A percentile compares a stretch with the other conserved stretches of the same genome.
Evolutionary conservation across 2,329 filamentous ascomycete genomes (phyloP).

Genomic region (Chalara sp.): DNA sequence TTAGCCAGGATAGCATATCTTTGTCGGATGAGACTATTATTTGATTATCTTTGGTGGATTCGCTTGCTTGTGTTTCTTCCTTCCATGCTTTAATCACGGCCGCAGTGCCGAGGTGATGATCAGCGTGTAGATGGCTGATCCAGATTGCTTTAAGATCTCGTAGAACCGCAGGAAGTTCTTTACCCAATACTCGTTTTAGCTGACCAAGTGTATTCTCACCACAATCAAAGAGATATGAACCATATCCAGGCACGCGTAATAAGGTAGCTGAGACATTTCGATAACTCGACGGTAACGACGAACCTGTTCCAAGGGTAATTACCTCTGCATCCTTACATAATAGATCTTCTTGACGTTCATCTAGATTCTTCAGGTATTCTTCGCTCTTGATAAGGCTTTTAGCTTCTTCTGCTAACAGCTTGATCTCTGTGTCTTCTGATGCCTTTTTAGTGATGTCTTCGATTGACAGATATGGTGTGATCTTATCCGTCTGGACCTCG

Average conservation of each 20-base stretch:
- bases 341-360: constrained; percentile 53
- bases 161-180: constrained; percentile 65
- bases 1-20: constrained; percentile 69
- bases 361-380: constrained; percentile 42
- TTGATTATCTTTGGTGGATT: constrained; percentile 30
- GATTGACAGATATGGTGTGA: constrained; percentile 37
- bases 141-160: constrained; percentile 74
- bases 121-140: constrained; percentile 93
- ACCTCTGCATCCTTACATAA: constrained; percentile 74
- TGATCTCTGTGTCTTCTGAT: constrained; percentile 36
- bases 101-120: constrained; percentile 86
- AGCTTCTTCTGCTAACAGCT: constrained; percentile 45
- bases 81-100: constrained; percentile 80
- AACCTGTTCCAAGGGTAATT: constrained; percentile 84
- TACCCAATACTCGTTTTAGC: constrained; percentile 65
- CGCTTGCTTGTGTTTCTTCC: constrained; percentile 37
- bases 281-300: constrained; percentile 83
- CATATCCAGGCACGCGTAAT: constrained; percentile 73
- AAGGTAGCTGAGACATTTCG: constrained; percentile 91
- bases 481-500: constrained; percentile 34
- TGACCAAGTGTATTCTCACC: constrained; percentile 92
- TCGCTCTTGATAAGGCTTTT: constrained; percentile 32
- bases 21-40: constrained; percentile 63
- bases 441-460: constrained; percentile 36
- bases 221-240: constrained; percentile 86